These are phyloP conservation scores for Lachnellula subtilissima DNA, from an alignment of 2,329 filamentous ascomycete genomes.

Conservation along the genomic window DNA sequence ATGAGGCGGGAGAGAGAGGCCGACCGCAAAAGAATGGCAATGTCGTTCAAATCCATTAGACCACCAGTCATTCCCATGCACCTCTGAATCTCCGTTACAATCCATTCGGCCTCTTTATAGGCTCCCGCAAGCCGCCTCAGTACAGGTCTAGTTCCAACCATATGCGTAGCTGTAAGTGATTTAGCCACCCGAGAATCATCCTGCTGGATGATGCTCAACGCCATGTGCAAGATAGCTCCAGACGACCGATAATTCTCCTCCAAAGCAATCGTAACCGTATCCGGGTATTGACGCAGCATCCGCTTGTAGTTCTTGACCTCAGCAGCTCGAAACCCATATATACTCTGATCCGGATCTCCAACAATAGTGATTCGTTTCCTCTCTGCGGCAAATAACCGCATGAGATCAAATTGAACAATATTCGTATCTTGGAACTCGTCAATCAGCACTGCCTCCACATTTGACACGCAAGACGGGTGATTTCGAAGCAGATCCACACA, in stretches of 20 bases:
- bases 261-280: constrained; percentile 76
- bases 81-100: constrained; percentile 77
- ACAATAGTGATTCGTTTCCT: constrained; percentile 83
- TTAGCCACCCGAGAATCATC: constrained; percentile 78
- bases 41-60: constrained; percentile 69
- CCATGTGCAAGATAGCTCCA: constrained; percentile 73
- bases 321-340: constrained; percentile 91
- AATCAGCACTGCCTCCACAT: constrained; percentile 86
- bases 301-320: constrained; percentile 83
- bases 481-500: constrained; percentile 73
- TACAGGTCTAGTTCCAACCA: constrained; percentile 73
- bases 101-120: constrained; percentile 76
- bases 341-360: constrained; percentile 95
- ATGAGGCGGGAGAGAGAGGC: constrained; percentile 79
- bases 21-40: constrained; percentile 83
- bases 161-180: constrained; percentile 72
- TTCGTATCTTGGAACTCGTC: constrained; percentile 99
- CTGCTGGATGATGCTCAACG: constrained; percentile 85
- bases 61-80: constrained; percentile 65
- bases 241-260: constrained; percentile 96
- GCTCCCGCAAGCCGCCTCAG: constrained; percentile 69
- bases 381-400: constrained; percentile 76
- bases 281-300: constrained; percentile 70
- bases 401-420: constrained; percentile 87
- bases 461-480: constrained; percentile 76